Conservation (phyloP, 1,284 basidiomycete genomes). For the Athelia psychrophila region DNA sequence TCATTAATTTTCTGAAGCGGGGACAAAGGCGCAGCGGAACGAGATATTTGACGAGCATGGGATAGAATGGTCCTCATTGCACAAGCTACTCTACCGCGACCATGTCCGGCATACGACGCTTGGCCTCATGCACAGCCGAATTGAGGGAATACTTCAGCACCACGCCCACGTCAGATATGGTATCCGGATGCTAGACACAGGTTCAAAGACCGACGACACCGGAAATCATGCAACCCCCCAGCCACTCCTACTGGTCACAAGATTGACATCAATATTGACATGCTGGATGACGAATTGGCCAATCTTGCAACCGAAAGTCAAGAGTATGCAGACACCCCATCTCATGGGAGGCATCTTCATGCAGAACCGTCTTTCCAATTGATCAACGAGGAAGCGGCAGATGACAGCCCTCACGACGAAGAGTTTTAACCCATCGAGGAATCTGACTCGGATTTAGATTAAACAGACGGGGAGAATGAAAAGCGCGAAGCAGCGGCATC, state of each 20-base stretch:
- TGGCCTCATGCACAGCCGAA: conserved; percentile 31
- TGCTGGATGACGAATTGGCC: conserved; percentile 5
- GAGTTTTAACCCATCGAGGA: not conserved
- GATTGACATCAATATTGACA: not conserved
- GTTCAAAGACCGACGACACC: conserved; percentile 7
- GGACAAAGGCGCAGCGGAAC: conserved; percentile 6
- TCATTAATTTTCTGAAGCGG: too few relatives aligned
- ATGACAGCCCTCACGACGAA: not conserved
- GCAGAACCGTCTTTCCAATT: not conserved
- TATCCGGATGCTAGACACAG: conserved; percentile 13
- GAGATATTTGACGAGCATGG: conserved; percentile 12
- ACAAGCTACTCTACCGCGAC: conserved; percentile 24
- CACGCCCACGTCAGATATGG: conserved; percentile 24
- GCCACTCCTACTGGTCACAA: conserved; percentile 8
- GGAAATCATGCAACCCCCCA: conserved; percentile 11
- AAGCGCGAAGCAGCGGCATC: not conserved
- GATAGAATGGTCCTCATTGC: conserved; percentile 25
- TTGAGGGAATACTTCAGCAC: conserved; percentile 26
- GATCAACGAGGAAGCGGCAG: not conserved
- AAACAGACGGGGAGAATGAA: not conserved
- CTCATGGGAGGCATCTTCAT: not conserved
- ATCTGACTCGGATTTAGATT: not conserved
- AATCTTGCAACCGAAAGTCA: not conserved
- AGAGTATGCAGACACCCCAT: not conserved
- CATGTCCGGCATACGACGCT: conserved; percentile 26